These are phyloP conservation scores for Quercus bicolor DNA, from an alignment of 306 rosid species.

Conservation along the genomic window DNA sequence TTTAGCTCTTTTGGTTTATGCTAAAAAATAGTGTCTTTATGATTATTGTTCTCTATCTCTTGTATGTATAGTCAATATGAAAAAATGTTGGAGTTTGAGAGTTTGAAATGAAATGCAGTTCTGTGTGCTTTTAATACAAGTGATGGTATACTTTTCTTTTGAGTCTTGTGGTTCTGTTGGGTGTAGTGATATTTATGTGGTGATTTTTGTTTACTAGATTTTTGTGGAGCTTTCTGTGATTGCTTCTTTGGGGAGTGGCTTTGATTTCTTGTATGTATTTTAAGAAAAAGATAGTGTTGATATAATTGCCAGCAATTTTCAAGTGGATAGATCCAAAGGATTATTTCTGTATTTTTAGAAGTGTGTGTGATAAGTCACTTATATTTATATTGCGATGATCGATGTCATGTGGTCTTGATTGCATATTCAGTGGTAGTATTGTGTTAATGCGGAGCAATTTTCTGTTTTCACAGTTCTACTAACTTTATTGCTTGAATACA, in stretches of 20 bases:
- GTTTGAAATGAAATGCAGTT: too few relatives aligned
- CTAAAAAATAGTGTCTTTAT: background rate
- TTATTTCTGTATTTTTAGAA: background rate
- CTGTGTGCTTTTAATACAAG: background rate
- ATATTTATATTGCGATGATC: background rate
- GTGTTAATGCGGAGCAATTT: background rate
- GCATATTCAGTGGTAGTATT: background rate
- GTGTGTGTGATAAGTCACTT: background rate
- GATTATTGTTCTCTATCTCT: background rate
- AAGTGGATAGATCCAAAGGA: background rate
- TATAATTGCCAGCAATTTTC: background rate
- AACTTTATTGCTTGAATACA: slow-evolving; percentile 25
- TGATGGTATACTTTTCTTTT: background rate
- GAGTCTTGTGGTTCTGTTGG: background rate
- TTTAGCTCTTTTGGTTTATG: background rate
- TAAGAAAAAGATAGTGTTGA: background rate
- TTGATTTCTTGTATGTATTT: background rate
- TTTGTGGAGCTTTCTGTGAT: too few relatives aligned
- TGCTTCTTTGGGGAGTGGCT: background rate
- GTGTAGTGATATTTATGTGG: background rate
- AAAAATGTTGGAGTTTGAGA: background rate
- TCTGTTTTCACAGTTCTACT: background rate
- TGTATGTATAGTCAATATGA: background rate
- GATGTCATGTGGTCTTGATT: background rate
- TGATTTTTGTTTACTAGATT: too few relatives aligned